Percentiles rank a stretch among this genome's conserved stretches.
Evolutionary conservation across 2,329 filamentous ascomycete genomes (phyloP).

Genomic region (Alternaria gaisen): DNA sequence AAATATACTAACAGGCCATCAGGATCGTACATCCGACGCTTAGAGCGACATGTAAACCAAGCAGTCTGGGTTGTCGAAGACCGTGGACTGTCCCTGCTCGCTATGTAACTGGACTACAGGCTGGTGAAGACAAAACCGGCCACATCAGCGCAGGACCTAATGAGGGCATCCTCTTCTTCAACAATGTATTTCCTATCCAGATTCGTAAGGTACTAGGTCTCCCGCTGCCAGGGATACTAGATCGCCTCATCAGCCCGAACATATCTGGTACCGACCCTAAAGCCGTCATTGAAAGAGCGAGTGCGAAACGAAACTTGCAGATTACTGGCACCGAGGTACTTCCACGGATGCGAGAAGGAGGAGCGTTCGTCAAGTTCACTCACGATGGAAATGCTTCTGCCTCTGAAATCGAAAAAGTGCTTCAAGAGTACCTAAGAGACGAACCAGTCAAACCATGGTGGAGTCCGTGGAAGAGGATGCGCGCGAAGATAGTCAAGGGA

Average conservation of each 20-base stretch:
- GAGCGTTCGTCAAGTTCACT: constrained; percentile 88
- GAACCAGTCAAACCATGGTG: constrained; percentile 87
- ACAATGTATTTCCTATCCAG: constrained; percentile 87
- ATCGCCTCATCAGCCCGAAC: constrained; percentile 61
- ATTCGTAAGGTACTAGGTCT: constrained; percentile 70
- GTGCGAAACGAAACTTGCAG: constrained; percentile 65
- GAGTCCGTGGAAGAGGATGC: constrained; percentile 80
- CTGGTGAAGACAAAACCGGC: constrained; percentile 73
- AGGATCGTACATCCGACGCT: constrained; percentile 24
- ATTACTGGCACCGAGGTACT: constrained; percentile 82
- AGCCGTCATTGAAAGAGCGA: constrained; percentile 64
- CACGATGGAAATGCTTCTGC: constrained; percentile 59
- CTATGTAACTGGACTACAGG: constrained; percentile 49
- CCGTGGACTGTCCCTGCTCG: constrained; percentile 27
- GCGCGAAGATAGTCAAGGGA: constrained; percentile 78
- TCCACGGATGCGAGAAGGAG: constrained; percentile 87
- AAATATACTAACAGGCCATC: constrained; percentile 28
- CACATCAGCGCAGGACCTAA: constrained; percentile 80
- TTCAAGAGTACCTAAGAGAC: constrained; percentile 71
- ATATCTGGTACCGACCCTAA: constrained; percentile 65
- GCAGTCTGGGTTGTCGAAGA: not conserved
- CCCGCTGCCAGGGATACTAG: constrained; percentile 61
- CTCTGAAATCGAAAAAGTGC: constrained; percentile 66
- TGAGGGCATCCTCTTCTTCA: constrained; percentile 88
- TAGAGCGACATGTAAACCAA: constrained; percentile 5